Evolutionary conservation across 2,329 filamentous ascomycete genomes (phyloP), one percentile per base, ranked within the genome.

Genomic region (Pestalotiopsis sp.): DNA sequence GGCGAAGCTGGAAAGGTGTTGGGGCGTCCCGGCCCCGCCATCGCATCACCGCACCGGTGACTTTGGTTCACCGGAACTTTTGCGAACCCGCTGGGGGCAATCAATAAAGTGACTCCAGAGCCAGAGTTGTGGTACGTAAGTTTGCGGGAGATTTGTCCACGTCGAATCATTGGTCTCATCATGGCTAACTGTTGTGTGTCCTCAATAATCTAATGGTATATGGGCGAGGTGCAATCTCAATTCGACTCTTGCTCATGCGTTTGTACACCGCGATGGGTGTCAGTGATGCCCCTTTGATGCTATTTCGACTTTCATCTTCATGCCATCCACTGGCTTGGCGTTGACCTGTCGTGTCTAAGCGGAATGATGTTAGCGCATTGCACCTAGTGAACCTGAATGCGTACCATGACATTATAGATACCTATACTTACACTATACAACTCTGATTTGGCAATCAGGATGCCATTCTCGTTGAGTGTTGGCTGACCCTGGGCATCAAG

Each of bases 401-500:
- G 27, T 27, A 6, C 7, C 2, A 58, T 14, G 9, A 23, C 23
- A 23, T 52, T 23, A 1, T 7, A 27, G 23, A 27, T 6, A 27
- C 23, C 62, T 36, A 27, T 6, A 27, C 23, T 66, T 36, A 68
- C 67, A n/a, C 27, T 27, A n/a, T 66, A 68, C 2, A 68, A 31
- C 14, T 66, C 49, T 36, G 67, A 68, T n/a, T 49, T 61, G 4
- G 38, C 36, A 11, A 59, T 67, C 31, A 59, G 66, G 14, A 68
- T 58, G 12, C 20, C 66, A n/a, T 56, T 66, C 17, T 61, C 31
- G 20, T 68, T 27, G 4, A 68, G 27, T n/a, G 14, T 63, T n/a
- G 65, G 65, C 38, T 31, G 17, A 14, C 57, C 61, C 23, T 59
- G 25, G 6, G 66, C 41, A n/a, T 65, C 64, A 2, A 65, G 6